Conservation (phyloP, 352 stramenopile genomes). For the Phytophthora hibernalis region DNA sequence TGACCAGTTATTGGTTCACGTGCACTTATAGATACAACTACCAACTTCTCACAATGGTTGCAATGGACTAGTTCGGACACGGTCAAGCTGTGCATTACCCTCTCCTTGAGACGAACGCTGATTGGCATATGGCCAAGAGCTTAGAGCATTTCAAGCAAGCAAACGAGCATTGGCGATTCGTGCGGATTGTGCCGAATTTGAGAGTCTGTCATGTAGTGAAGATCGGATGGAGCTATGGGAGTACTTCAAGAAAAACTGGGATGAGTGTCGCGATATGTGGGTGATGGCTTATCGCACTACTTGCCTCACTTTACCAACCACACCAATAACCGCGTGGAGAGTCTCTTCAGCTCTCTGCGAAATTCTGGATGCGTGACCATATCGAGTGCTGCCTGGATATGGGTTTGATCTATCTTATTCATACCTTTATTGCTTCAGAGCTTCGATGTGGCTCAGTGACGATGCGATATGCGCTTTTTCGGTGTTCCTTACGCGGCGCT, state of each 20-base stretch:
- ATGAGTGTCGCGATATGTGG: conserved; percentile 14
- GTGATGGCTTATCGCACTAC: conserved; percentile 11
- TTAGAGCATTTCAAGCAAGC: conserved; percentile 20
- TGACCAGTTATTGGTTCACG: conserved; percentile 3
- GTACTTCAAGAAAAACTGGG: conserved; percentile 15
- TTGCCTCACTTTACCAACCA: conserved; percentile 17
- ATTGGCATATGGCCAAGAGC: conserved; percentile 13
- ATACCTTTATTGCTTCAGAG: background rate
- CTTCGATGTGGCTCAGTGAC: no score
- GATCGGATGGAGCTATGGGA: background rate
- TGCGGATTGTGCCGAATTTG: conserved; percentile 15
- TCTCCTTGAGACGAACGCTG: conserved; percentile 3
- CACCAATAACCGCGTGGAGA: conserved; percentile 17
- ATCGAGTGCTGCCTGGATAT: no score
- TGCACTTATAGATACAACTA: conserved; percentile 19
- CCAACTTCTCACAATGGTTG: conserved; percentile 8
- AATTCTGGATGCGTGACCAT: no score
- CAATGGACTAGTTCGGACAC: conserved; percentile 12
- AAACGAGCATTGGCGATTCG: conserved; percentile 21
- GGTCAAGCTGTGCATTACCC: conserved; percentile 16
- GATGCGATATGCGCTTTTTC: no score
- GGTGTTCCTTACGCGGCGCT: no score
- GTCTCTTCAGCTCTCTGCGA: conserved; percentile 5
- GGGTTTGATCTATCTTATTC: no score
- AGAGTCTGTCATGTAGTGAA: background rate